Percentiles rank a stretch among this genome's conserved stretches.
These are phyloP conservation scores for Hypoxylon sp. DNA, from an alignment of 2,329 filamentous ascomycete genomes.

Conservation along the genomic window DNA sequence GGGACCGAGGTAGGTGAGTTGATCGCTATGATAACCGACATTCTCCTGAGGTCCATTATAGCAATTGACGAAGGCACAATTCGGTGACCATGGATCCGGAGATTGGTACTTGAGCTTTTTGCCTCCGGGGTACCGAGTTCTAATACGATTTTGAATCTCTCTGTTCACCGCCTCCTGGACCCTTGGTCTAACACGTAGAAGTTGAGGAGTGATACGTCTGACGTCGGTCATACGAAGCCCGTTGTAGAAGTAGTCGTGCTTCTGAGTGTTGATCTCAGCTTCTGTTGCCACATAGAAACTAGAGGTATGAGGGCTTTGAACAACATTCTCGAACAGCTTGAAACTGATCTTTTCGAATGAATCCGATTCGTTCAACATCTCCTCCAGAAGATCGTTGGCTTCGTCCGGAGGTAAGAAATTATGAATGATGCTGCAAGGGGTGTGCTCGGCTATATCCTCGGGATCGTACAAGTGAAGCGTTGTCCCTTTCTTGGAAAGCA, in stretches of 20 bases:
- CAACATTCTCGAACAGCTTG: constrained; percentile 89
- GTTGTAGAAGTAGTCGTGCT: constrained; percentile 88
- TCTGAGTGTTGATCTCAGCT: constrained; percentile 78
- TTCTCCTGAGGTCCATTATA: constrained; percentile 86
- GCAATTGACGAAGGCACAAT: constrained; percentile 95
- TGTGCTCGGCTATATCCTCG: constrained; percentile 83
- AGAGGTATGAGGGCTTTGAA: constrained; percentile 86
- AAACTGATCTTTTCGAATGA: constrained; percentile 81
- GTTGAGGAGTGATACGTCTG: constrained; percentile 80
- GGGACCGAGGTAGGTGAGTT: constrained; percentile 93
- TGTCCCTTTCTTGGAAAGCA: constrained; percentile 80
- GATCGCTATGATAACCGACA: constrained; percentile 94
- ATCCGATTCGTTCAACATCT: constrained; percentile 81
- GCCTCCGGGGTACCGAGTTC: constrained; percentile 75
- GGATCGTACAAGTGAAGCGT: constrained; percentile 89
- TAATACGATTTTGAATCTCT: constrained; percentile 81
- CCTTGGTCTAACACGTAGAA: constrained; percentile 76
- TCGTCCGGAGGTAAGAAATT: constrained; percentile 83
- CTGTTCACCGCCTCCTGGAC: constrained; percentile 84
- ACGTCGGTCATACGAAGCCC: constrained; percentile 83
- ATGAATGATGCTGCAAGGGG: constrained; percentile 92
- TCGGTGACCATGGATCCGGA: constrained; percentile 81
- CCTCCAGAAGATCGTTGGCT: constrained; percentile 80
- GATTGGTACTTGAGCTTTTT: constrained; percentile 85
- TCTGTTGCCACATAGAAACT: constrained; percentile 85